Evolutionary conservation across 495 filamentous ascomycete genomes (phyloP).

Genomic region (Viridothelium virens): DNA sequence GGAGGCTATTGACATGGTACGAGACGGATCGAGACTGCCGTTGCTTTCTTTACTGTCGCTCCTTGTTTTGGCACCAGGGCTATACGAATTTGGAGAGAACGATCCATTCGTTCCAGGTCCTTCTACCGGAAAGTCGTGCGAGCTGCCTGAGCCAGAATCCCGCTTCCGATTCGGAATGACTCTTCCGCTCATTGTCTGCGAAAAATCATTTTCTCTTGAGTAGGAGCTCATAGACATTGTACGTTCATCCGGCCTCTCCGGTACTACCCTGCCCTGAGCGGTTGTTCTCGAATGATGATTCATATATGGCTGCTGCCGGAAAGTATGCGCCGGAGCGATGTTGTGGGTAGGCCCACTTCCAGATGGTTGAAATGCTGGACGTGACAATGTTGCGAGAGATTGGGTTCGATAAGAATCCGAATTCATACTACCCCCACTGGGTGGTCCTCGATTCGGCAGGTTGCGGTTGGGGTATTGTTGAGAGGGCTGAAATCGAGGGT

Average conservation of each 20-base stretch:
- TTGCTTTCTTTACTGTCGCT: conserved; percentile 33
- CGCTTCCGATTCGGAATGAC: conserved; percentile 65
- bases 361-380: conserved; percentile 59
- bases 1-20: conserved; percentile 87
- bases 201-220: conserved; percentile 63
- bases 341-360: conserved; percentile 51
- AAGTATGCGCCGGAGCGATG: conserved; percentile 60
- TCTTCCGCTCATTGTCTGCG: conserved; percentile 85
- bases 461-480: conserved; percentile 50
- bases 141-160: conserved; percentile 38
- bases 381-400: conserved; percentile 71
- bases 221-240: conserved; percentile 95
- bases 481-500: conserved; percentile 56
- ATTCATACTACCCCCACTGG: conserved; percentile 58
- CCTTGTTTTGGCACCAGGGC: conserved; percentile 27
- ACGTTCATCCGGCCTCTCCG: conserved; percentile 84
- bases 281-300: conserved; percentile 63
- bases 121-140: conserved; percentile 13
- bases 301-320: conserved; percentile 66
- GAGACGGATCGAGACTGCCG: conserved; percentile 26
- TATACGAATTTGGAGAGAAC: neutral
- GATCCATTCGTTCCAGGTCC: conserved; percentile 11
- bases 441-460: conserved; percentile 39
- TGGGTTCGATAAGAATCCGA: conserved; percentile 80
- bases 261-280: conserved; percentile 80